Conservation (phyloP, 345 rosid species). For the Syzygium jambos region DNA sequence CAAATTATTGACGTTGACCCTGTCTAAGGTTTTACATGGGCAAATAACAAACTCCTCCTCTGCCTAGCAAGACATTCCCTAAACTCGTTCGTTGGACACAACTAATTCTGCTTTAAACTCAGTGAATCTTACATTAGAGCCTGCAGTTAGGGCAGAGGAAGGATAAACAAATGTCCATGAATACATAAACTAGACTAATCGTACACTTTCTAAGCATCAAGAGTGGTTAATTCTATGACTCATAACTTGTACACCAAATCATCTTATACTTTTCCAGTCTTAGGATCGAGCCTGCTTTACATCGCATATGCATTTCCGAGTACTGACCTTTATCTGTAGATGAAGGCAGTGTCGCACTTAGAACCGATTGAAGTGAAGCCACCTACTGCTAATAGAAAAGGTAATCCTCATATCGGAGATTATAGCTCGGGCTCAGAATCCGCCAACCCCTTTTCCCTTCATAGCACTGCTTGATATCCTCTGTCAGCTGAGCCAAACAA, state of each 20-base stretch:
- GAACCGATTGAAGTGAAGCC: not conserved
- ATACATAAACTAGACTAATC: not conserved
- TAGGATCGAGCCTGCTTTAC: not conserved
- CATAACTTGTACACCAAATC: not conserved
- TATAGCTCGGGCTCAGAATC: too few species aligned
- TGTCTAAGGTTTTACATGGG: not conserved
- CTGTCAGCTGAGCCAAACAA: constrained; percentile 2
- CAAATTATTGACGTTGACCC: not conserved
- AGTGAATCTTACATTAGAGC: not conserved
- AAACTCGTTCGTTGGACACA: not conserved
- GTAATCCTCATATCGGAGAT: not conserved
- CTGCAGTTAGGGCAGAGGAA: not conserved
- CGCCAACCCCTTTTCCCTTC: too few species aligned
- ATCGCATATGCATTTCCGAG: not conserved
- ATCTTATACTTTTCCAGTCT: not conserved
- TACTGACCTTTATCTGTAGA: constrained; percentile 10
- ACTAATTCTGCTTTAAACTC: not conserved
- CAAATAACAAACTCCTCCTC: not conserved
- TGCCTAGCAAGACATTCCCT: not conserved
- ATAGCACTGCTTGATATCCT: not conserved
- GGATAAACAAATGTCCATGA: not conserved
- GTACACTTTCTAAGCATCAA: not conserved
- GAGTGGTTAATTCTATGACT: not conserved
- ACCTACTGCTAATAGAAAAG: not conserved
- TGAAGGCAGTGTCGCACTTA: not conserved